Conservation (phyloP, 352 stramenopile species). For the Pythium volutum region DNA sequence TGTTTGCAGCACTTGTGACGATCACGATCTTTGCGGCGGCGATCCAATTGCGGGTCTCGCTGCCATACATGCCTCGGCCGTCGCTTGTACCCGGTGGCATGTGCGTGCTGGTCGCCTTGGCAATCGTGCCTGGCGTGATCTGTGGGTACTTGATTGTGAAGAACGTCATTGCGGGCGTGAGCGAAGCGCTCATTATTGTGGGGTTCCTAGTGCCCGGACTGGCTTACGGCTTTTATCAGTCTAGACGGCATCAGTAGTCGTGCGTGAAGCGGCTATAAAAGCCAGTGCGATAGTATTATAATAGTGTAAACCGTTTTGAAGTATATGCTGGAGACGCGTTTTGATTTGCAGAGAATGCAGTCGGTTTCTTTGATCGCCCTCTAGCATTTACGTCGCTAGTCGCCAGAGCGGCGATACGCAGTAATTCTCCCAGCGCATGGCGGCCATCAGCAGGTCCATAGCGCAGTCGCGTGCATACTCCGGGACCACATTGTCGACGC, state of each 20-base stretch:
- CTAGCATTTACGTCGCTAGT: constrained; percentile 9
- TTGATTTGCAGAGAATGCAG: too few relatives aligned
- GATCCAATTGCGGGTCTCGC: constrained; percentile 63
- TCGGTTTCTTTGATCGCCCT: not conserved
- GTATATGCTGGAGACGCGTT: too few relatives aligned
- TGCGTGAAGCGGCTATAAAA: too few relatives aligned
- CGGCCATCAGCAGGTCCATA: constrained; percentile 27
- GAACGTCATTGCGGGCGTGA: constrained; percentile 12
- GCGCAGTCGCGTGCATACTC: constrained; percentile 12
- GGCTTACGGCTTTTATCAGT: constrained; percentile 32
- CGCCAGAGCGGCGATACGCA: constrained; percentile 25
- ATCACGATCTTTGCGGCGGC: constrained; percentile 80
- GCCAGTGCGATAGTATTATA: too few relatives aligned
- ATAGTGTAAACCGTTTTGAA: too few relatives aligned
- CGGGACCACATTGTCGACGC: constrained; percentile 12
- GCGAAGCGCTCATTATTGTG: constrained; percentile 31
- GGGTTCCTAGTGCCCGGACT: constrained; percentile 37
- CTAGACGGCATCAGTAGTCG: constrained; percentile 6
- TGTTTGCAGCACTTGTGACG: constrained; percentile 67
- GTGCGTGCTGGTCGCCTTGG: constrained; percentile 22
- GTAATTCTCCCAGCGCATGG: constrained; percentile 31
- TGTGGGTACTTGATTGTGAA: constrained; percentile 21
- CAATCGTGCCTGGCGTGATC: constrained; percentile 7
- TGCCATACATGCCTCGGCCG: constrained; percentile 39
- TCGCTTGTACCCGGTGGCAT: constrained; percentile 27